These are phyloP conservation scores for Arthrobotrys musiformis DNA, from an alignment of 2,329 filamentous ascomycete genomes.

Conservation along the genomic window DNA sequence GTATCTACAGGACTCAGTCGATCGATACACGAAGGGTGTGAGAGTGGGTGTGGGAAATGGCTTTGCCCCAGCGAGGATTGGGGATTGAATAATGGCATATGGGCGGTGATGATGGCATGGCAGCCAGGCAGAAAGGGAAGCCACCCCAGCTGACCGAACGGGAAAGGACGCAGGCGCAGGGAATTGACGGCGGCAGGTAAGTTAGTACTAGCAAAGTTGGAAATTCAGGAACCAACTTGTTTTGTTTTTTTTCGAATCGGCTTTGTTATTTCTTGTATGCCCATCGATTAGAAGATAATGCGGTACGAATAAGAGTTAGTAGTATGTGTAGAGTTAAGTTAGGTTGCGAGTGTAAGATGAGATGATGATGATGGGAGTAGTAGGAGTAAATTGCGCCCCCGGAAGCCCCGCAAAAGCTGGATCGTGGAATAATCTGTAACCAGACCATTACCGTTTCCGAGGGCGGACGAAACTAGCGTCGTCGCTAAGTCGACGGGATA, in stretches of 20 bases:
- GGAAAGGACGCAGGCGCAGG: slow-evolving; percentile 30
- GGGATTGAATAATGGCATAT: slow-evolving; percentile 1
- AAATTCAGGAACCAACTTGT: slow-evolving; percentile 27
- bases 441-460: slow-evolving; percentile 45
- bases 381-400: background rate
- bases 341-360: slow-evolving; percentile 2
- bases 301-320: too few relatives aligned
- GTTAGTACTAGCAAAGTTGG: too few relatives aligned
- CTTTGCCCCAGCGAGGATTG: slow-evolving; percentile 10
- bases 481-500: slow-evolving; percentile 42
- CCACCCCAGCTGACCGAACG: slow-evolving; percentile 33
- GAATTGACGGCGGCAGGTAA: background rate
- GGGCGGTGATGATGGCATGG: slow-evolving; percentile 20
- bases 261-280: background rate
- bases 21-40: background rate
- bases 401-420: slow-evolving; percentile 2
- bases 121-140: slow-evolving; percentile 22
- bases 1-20: background rate
- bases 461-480: slow-evolving; percentile 28
- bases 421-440: slow-evolving; percentile 39
- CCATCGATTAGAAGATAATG: too few relatives aligned
- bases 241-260: background rate
- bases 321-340: too few relatives aligned
- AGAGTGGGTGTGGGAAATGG: background rate
- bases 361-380: background rate